phyloP scores from a whole-genome alignment of 345 rosid species.

The Kandelia obovata region DNA sequence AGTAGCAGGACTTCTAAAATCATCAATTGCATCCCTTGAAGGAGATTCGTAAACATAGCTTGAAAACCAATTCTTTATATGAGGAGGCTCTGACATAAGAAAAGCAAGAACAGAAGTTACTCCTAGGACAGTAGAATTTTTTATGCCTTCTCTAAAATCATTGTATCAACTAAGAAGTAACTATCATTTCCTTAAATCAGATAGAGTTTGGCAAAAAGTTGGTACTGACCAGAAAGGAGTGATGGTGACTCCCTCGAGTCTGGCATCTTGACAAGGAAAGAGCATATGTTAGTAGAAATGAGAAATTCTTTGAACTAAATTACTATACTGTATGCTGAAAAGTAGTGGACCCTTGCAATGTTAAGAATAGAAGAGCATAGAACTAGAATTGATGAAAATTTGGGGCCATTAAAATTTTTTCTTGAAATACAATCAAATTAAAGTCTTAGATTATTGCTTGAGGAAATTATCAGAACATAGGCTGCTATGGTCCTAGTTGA shows the following conservation, averaged over 20 bases:
- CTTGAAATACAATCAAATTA: too few species aligned
- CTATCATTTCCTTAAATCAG: not conserved
- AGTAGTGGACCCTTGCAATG: too few species aligned
- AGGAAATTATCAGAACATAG: too few species aligned
- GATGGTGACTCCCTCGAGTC: constrained; percentile 24
- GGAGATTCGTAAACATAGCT: constrained; percentile 64
- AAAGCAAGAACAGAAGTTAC: constrained; percentile 36
- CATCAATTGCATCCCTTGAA: constrained; percentile 38
- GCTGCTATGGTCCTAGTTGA: too few species aligned
- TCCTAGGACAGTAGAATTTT: not conserved
- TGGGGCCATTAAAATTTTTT: too few species aligned
- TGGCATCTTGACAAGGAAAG: constrained; percentile 29
- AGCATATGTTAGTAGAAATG: constrained; percentile 3
- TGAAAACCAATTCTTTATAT: constrained; percentile 56
- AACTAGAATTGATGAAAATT: too few species aligned
- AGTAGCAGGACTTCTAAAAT: constrained; percentile 19
- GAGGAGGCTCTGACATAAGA: constrained; percentile 51
- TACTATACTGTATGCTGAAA: too few species aligned
- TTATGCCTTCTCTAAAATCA: not conserved
- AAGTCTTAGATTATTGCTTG: too few species aligned
- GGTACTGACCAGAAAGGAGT: constrained; percentile 45
- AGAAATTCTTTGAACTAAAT: not conserved
- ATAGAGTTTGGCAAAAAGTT: constrained; percentile 1
- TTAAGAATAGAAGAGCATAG: too few species aligned
- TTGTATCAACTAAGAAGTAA: constrained; percentile 5